A percentile compares a stretch with the other conserved stretches of the same genome.
Evolutionary conservation across 176 grass and related monocot species (phyloP).

Genomic region (Aegilops longissima): DNA sequence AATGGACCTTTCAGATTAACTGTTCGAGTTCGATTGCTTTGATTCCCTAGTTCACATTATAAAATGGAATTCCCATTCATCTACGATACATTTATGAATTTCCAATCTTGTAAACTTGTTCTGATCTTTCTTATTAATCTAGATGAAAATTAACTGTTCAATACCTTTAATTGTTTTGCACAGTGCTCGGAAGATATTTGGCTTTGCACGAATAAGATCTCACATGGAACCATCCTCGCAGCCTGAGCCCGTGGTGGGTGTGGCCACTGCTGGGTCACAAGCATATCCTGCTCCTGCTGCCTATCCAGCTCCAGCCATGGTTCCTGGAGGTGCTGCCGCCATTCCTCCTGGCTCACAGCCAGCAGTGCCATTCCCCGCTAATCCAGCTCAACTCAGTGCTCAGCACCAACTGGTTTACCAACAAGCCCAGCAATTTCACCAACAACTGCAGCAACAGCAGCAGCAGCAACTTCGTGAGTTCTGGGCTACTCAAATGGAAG

Average conservation of each 20-base stretch:
- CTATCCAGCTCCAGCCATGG: conserved; percentile 33
- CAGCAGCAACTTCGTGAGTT: conserved; percentile 57
- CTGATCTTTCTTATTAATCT: conserved; percentile 5
- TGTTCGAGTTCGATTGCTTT: background rate
- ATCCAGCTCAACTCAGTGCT: conserved; percentile 49
- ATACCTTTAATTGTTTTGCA: conserved; percentile 7
- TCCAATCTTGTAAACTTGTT: background rate
- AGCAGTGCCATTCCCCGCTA: conserved; percentile 35
- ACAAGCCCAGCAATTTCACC: conserved; percentile 62
- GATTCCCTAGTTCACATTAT: background rate
- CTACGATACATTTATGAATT: background rate
- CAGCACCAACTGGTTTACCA: conserved; percentile 71
- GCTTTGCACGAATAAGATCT: conserved; percentile 17
- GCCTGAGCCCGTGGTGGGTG: conserved; percentile 52
- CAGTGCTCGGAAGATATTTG: conserved; percentile 11
- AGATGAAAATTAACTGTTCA: conserved; percentile 11
- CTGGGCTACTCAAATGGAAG: conserved; percentile 49
- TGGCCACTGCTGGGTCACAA: conserved; percentile 50
- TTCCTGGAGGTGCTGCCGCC: conserved; percentile 39
- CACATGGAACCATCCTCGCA: conserved; percentile 62
- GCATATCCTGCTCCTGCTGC: conserved; percentile 38
- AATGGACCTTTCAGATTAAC: background rate
- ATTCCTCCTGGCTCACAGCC: conserved; percentile 31
- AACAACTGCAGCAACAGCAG: conserved; percentile 65
- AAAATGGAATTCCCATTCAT: background rate